Evolutionary conservation across 768 basidiomycete genomes (phyloP).

Genomic region (Steccherinum ochraceum): DNA sequence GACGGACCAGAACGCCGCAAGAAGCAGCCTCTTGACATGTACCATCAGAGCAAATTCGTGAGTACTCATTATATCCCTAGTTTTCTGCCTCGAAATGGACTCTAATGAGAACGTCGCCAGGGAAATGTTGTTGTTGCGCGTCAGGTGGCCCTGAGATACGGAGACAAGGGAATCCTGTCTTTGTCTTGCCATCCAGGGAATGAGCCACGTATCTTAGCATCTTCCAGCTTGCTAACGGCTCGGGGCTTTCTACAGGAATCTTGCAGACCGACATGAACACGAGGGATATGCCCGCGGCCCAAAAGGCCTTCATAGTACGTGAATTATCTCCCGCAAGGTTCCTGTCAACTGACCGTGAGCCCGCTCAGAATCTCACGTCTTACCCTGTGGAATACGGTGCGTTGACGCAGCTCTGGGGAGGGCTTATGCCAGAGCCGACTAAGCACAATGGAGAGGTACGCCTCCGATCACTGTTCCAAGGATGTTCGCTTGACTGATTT

Average conservation of each 20-base stretch:
- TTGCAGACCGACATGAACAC: conserved; percentile 10
- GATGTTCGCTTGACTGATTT: background rate
- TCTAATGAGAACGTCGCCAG: background rate
- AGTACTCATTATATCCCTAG: too few species aligned
- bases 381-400: conserved; percentile 23
- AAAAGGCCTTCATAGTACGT: conserved; percentile 9
- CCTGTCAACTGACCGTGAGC: conserved; percentile 2
- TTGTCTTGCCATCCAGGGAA: conserved; percentile 36
- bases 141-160: conserved; percentile 38
- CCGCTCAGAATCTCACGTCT: background rate
- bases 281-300: conserved; percentile 6
- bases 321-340: conserved; percentile 8
- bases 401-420: conserved; percentile 35
- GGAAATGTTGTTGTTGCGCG: conserved; percentile 31
- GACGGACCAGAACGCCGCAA: conserved; percentile 12
- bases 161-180: conserved; percentile 34
- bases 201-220: background rate
- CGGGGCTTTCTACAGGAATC: conserved; percentile 3
- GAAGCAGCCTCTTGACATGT: conserved; percentile 7
- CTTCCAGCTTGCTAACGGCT: background rate
- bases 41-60: conserved; percentile 33
- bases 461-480: background rate
- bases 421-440: conserved; percentile 27
- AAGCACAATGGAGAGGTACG: conserved; percentile 32
- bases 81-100: background rate